phyloP scores from a whole-genome alignment of 31 red algal genomes.

The Asparagopsis taxiformis region DNA sequence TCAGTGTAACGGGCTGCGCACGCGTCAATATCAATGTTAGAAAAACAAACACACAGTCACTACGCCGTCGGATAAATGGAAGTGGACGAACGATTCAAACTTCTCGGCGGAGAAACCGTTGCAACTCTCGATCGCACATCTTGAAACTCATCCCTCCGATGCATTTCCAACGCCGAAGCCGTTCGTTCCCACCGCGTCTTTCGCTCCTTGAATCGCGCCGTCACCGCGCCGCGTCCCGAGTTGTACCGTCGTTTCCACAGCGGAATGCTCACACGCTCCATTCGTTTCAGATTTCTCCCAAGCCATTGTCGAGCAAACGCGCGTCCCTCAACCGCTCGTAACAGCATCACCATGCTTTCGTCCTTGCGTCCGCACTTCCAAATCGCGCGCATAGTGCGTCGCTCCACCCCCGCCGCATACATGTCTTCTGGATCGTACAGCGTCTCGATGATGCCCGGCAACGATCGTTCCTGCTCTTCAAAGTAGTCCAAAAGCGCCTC shows the following conservation, averaged over 20 bases:
- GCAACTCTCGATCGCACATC: too few species aligned
- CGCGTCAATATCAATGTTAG: too few species aligned
- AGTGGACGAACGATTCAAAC: too few species aligned
- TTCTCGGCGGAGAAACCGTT: too few species aligned
- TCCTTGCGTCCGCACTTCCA: conserved; percentile 19
- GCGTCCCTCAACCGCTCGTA: conserved; percentile 6
- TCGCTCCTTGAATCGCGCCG: conserved; percentile 1
- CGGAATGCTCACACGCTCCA: conserved; percentile 14
- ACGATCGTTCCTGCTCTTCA: conserved; percentile 7
- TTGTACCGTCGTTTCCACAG: conserved; percentile 23
- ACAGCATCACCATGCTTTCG: conserved; percentile 2
- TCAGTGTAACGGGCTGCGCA: too few species aligned
- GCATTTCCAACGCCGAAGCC: conserved; percentile 1
- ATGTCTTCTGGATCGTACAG: conserved; percentile 29
- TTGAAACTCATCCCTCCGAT: too few species aligned
- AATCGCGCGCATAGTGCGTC: conserved; percentile 10
- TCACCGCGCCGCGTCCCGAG: conserved; percentile 6
- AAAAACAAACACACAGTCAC: too few species aligned
- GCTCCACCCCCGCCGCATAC: conserved; percentile 4
- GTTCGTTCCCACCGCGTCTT: conserved; percentile 2
- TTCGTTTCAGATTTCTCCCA: conserved; percentile 11
- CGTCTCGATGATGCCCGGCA: conserved; percentile 19
- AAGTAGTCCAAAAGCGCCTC: conserved; percentile 17
- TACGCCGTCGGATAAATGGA: too few species aligned
- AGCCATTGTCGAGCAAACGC: conserved; percentile 5